A percentile compares a stretch with the other conserved stretches of the same genome.
Evolutionary conservation across 306 rosid genomes (phyloP).

Genomic region (Dicorynia guianensis): DNA sequence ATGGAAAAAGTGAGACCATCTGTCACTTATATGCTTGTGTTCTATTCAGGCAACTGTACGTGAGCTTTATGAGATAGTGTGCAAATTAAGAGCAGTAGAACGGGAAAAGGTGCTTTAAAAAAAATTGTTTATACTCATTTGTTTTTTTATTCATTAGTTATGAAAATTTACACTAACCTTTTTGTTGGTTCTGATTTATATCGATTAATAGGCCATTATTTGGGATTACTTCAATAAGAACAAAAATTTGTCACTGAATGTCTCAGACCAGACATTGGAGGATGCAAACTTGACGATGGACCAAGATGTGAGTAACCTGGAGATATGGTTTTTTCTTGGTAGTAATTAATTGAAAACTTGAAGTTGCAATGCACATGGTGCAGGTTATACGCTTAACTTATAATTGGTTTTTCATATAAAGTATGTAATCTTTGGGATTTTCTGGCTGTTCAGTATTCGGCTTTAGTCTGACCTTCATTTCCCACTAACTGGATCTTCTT

Average conservation of each 20-base stretch:
- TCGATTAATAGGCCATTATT: constrained; percentile 58
- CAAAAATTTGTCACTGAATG: constrained; percentile 50
- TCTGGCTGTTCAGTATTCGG: too few relatives aligned
- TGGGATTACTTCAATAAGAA: constrained; percentile 87
- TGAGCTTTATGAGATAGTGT: constrained; percentile 74
- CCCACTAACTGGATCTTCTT: constrained; percentile 25
- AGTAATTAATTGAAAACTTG: constrained; percentile 29
- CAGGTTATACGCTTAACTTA: too few relatives aligned
- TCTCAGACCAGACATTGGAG: constrained; percentile 74
- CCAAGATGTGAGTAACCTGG: constrained; percentile 79
- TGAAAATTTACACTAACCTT: constrained; percentile 26
- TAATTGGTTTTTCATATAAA: too few relatives aligned
- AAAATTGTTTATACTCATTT: not conserved
- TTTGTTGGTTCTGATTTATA: constrained; percentile 25
- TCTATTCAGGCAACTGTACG: constrained; percentile 67
- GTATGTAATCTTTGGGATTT: too few relatives aligned
- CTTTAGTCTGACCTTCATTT: constrained; percentile 9
- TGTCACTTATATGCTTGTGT: constrained; percentile 24
- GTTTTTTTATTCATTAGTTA: constrained; percentile 20
- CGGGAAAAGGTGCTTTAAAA: constrained; percentile 65
- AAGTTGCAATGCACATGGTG: not conserved
- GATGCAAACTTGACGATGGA: constrained; percentile 82
- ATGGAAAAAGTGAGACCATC: constrained; percentile 22
- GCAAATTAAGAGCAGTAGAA: constrained; percentile 66
- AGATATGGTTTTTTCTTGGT: constrained; percentile 23